Conservation (phyloP, 2,329 filamentous ascomycete species). For the Alternaria angustiovoidea region DNA sequence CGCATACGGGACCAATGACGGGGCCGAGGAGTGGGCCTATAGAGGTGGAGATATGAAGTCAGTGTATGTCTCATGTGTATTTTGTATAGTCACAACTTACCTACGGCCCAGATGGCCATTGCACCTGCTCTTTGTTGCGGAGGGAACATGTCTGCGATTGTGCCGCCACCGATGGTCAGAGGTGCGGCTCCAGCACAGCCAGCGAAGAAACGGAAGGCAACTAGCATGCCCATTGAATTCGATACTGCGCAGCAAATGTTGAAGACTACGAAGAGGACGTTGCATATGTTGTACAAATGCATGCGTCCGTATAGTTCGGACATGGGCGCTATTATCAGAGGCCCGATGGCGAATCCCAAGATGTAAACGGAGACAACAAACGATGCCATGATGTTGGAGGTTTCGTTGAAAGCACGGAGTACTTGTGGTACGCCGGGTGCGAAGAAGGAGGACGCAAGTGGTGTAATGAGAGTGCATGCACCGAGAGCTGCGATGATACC, state of each 20-base stretch:
- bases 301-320: constrained; percentile 48
- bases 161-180: constrained; percentile 47
- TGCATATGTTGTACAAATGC: constrained; percentile 48
- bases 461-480: constrained; percentile 50
- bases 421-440: constrained; percentile 69
- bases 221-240: constrained; percentile 47
- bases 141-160: constrained; percentile 49
- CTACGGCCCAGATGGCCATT: constrained; percentile 49
- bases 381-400: constrained; percentile 42
- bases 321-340: constrained; percentile 49
- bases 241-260: constrained; percentile 54
- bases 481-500: constrained; percentile 44
- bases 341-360: constrained; percentile 51
- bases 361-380: constrained; percentile 53
- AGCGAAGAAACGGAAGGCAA: constrained; percentile 49
- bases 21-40: constrained; percentile 45
- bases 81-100: background rate
- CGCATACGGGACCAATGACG: constrained; percentile 46
- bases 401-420: constrained; percentile 42
- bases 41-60: background rate
- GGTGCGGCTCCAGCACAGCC: constrained; percentile 46
- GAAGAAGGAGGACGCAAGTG: constrained; percentile 51
- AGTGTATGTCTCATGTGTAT: background rate
- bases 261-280: constrained; percentile 61
- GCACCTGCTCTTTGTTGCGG: constrained; percentile 45